Conservation (phyloP, 805 yeast species). For the Saturnispora quitensis region DNA sequence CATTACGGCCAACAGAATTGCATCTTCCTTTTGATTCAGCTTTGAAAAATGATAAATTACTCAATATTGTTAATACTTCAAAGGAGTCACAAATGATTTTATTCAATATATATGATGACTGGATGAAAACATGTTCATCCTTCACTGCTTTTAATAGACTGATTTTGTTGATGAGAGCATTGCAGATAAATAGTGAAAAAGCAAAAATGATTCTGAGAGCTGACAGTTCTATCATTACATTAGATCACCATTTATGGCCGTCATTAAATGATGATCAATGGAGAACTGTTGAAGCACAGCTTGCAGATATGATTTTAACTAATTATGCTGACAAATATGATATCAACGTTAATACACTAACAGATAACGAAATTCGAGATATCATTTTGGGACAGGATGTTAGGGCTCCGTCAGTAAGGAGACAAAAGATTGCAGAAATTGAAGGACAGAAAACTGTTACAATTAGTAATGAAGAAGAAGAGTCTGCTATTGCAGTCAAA, state of each 20-base stretch:
- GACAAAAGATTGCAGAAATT: conserved; percentile 77
- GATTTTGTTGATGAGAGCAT: conserved; percentile 70
- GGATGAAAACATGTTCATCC: conserved; percentile 76
- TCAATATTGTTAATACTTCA: conserved; percentile 73
- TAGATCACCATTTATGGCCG: conserved; percentile 91
- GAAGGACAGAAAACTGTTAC: conserved; percentile 40
- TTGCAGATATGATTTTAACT: conserved; percentile 76
- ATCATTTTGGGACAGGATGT: conserved; percentile 91
- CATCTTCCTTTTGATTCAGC: conserved; percentile 86
- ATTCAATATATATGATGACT: conserved; percentile 88
- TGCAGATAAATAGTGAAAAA: conserved; percentile 67
- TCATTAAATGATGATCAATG: conserved; percentile 80
- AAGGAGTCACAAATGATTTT: conserved; percentile 89
- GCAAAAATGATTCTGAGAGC: conserved; percentile 71
- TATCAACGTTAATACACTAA: conserved; percentile 76
- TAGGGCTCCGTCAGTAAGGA: conserved; percentile 75
- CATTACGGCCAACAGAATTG: conserved; percentile 82
- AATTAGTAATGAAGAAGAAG: conserved; percentile 29
- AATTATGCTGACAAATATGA: conserved; percentile 82
- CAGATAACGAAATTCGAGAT: conserved; percentile 91
- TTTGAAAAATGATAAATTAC: conserved; percentile 68
- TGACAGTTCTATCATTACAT: conserved; percentile 57
- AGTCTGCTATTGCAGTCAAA: conserved; percentile 60
- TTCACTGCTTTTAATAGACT: conserved; percentile 91
- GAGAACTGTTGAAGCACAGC: conserved; percentile 78